Evolutionary conservation across 805 yeast genomes (phyloP).

Genomic region (Hyphopichia homilentoma): DNA sequence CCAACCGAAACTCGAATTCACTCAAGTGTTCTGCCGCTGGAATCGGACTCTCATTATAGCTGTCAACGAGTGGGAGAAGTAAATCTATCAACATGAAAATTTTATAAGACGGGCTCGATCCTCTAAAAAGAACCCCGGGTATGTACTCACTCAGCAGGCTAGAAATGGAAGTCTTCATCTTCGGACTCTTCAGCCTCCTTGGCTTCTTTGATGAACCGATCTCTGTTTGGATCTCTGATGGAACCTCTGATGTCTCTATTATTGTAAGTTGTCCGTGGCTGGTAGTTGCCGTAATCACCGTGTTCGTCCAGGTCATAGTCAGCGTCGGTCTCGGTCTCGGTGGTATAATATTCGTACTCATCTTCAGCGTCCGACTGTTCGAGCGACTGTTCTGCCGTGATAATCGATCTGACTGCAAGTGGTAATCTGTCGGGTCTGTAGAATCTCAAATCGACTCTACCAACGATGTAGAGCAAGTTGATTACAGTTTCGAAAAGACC

Average conservation of each 20-base stretch:
- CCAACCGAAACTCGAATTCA: too few species aligned
- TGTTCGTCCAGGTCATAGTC: constrained; percentile 5
- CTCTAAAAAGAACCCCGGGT: too few species aligned
- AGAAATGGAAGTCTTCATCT: constrained; percentile 3
- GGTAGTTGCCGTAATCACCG: constrained; percentile 1
- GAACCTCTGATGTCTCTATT: not conserved
- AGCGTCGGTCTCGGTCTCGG: constrained; percentile 7
- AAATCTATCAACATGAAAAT: too few species aligned
- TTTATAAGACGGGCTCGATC: too few species aligned
- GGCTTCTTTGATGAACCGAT: constrained; percentile 1
- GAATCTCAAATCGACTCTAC: constrained; percentile 68
- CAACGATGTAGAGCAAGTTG: constrained; percentile 49
- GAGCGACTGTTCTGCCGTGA: constrained; percentile 32
- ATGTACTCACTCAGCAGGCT: not conserved
- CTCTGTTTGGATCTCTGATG: not conserved
- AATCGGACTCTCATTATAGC: too few species aligned
- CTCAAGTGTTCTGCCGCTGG: too few species aligned
- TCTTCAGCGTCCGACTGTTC: constrained; percentile 24
- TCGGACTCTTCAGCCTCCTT: constrained; percentile 2
- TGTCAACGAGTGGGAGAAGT: too few species aligned
- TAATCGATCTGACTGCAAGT: constrained; percentile 23
- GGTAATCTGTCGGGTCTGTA: constrained; percentile 64
- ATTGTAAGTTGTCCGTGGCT: constrained; percentile 1
- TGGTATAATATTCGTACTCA: constrained; percentile 8
- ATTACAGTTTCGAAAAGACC: constrained; percentile 60